Base-by-base conservation (phyloP, 148 eudicot genomes). In the Cornus kousa region DNA sequence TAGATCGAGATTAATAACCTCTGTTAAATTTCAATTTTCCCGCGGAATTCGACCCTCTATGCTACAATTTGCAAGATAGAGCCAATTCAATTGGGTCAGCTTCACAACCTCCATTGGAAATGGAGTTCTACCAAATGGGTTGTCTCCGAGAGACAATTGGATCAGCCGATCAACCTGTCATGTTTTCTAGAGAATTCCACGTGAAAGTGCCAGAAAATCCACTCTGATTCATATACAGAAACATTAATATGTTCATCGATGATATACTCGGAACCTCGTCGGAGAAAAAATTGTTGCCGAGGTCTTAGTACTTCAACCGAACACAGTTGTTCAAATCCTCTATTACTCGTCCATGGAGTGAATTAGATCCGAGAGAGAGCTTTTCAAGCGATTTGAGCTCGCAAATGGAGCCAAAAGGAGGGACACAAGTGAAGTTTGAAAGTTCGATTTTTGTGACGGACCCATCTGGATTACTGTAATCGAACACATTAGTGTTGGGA, bases 61-160 rank as follows among this genome's bases (percentile, higher is more conserved):
- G 70, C 94, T 90, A 10, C 94, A 93, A 72, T 92, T 93, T 2
- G 97, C 70, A 71, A 95, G 68, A 81, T 95, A 95, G 1, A 95
- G 77, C 89, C 87, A 85, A 5, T 74, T 84, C 71, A 95, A 81
- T 13, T 77, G 74, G 60, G 67, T 77, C 0, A 91, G 85, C 35
- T 71, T 57, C 7, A 82, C 35, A 22, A 95, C 39, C 65, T 77
- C 71, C 4, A 64, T 60, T 0, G 99, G 97, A 76, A 95, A 89
- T 5, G 78, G 83, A 7, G 93, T 80, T 2, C 28, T 48, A 5
- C 86, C 89, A 23, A 95, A 88, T 0, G 78, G 79, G 79, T 95
- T 95, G 67, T 95, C 97, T 3, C 99, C 97, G 19, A 95, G 46
- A 71, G 97, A 90, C 22, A 95, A 68, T 0, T 39, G 84, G 1